Percentiles rank a stretch among this genome's conserved stretches.
These are phyloP conservation scores for Lactarius tabidus DNA, from an alignment of 768 basidiomycete genomes.

Conservation along the genomic window DNA sequence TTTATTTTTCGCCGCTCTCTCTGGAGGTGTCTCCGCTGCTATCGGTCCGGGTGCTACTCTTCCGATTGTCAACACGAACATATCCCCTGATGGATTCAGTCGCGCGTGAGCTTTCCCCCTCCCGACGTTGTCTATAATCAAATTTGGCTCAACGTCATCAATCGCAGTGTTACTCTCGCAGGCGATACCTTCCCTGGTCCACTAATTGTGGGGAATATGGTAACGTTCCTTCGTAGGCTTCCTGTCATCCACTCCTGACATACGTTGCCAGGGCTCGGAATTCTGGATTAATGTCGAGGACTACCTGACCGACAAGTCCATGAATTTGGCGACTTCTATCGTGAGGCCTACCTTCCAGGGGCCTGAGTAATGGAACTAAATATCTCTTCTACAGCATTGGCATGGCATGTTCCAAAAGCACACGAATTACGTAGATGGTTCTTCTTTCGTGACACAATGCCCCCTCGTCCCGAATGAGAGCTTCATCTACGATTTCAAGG, in stretches of 20 bases:
- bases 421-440: conserved; percentile 26
- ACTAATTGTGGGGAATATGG: background rate
- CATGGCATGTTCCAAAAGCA: conserved; percentile 27
- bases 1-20: background rate
- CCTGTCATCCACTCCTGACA: background rate
- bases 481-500: conserved; percentile 40
- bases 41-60: background rate
- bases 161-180: background rate
- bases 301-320: background rate
- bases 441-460: conserved; percentile 36
- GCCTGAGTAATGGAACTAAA: no score
- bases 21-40: background rate
- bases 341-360: background rate
- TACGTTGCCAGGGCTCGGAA: background rate
- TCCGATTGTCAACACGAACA: conserved; percentile 4
- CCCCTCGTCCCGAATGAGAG: conserved; percentile 38
- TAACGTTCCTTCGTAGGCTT: background rate
- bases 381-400: conserved; percentile 19
- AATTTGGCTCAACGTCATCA: background rate
- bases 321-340: conserved; percentile 11
- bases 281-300: background rate
- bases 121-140: background rate
- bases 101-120: background rate
- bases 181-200: conserved; percentile 2
- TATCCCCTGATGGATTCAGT: conserved; percentile 3